Evolutionary conservation across 257 asterid species (phyloP).

Genomic region (Linaria vulgaris): DNA sequence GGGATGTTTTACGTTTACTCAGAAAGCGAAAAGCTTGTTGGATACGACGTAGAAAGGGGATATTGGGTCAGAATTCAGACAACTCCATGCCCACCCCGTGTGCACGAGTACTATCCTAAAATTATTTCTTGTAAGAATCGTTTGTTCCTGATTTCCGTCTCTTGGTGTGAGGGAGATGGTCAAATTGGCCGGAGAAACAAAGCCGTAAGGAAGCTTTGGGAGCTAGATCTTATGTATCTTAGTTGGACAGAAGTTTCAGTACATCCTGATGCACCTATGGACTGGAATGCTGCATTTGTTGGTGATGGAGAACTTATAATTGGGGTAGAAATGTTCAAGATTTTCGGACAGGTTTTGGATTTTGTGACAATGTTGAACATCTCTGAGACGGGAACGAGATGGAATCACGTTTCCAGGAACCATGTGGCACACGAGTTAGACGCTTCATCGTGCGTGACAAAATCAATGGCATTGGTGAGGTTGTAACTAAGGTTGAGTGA

Average conservation of each 20-base stretch:
- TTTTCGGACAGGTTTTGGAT: slow-evolving; percentile 92
- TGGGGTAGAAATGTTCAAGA: slow-evolving; percentile 96
- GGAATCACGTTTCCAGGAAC: slow-evolving; percentile 84
- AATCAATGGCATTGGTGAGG: slow-evolving; percentile 78
- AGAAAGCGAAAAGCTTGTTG: slow-evolving; percentile 73
- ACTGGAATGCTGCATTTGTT: slow-evolving; percentile 92
- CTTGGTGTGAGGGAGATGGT: slow-evolving; percentile 98
- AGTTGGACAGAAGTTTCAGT: slow-evolving; percentile 62
- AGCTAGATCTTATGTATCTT: slow-evolving; percentile 56
- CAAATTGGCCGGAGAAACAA: slow-evolving; percentile 92
- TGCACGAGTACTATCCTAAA: slow-evolving; percentile 85
- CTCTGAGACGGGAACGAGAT: slow-evolving; percentile 35
- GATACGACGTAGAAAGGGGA: slow-evolving; percentile 81
- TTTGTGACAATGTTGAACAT: slow-evolving; percentile 69
- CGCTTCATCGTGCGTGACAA: slow-evolving; percentile 83
- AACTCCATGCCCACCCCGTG: slow-evolving; percentile 68
- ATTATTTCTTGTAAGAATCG: slow-evolving; percentile 63
- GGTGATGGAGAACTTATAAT: slow-evolving; percentile 60
- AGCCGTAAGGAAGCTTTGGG: slow-evolving; percentile 95
- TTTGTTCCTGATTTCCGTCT: slow-evolving; percentile 75
- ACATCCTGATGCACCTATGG: slow-evolving; percentile 99
- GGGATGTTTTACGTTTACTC: slow-evolving; percentile 76
- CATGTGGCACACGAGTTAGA: slow-evolving; percentile 72
- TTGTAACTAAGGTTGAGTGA: slow-evolving; percentile 36
- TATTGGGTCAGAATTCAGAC: slow-evolving; percentile 77